Percentiles rank a stretch among this genome's conserved stretches.
phyloP scores from a whole-genome alignment of 495 filamentous ascomycete genomes.

The Hypoxylon lienhwacheense region DNA sequence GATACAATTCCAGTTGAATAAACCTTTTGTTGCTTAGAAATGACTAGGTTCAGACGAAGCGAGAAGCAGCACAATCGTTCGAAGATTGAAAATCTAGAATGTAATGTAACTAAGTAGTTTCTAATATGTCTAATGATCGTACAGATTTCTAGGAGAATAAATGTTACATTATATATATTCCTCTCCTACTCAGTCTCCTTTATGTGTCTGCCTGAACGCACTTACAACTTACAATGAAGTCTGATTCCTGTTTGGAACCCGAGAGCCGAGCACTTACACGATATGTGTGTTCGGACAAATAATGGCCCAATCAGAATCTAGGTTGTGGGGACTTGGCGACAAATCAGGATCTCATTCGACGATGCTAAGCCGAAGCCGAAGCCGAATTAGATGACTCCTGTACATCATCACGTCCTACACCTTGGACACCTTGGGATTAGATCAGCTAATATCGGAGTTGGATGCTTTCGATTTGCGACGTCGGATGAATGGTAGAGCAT shows the following conservation, averaged over 20 bases:
- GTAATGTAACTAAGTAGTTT: no score
- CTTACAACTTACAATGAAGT: no score
- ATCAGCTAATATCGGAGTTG: conserved; percentile 1
- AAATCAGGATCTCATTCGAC: neutral
- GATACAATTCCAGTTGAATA: no score
- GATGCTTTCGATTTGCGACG: neutral
- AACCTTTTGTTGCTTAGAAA: neutral
- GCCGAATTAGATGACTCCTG: conserved; percentile 9
- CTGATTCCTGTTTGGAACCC: no score
- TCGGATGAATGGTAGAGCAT: conserved; percentile 4
- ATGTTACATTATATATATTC: no score
- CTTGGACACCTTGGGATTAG: neutral
- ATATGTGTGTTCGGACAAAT: neutral
- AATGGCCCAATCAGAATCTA: conserved; percentile 10
- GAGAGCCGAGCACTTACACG: conserved; percentile 1
- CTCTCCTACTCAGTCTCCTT: no score
- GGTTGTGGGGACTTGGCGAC: neutral
- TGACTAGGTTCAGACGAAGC: no score
- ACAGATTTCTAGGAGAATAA: no score
- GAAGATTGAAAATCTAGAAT: no score
- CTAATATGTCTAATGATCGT: no score
- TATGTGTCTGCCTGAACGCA: no score
- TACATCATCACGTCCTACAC: neutral
- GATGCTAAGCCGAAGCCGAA: conserved; percentile 32
- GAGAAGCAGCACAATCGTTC: no score